Evolutionary conservation across 1,284 basidiomycete genomes (phyloP), one percentile per base, ranked within the genome.

Genomic region (Irpex sp.): DNA sequence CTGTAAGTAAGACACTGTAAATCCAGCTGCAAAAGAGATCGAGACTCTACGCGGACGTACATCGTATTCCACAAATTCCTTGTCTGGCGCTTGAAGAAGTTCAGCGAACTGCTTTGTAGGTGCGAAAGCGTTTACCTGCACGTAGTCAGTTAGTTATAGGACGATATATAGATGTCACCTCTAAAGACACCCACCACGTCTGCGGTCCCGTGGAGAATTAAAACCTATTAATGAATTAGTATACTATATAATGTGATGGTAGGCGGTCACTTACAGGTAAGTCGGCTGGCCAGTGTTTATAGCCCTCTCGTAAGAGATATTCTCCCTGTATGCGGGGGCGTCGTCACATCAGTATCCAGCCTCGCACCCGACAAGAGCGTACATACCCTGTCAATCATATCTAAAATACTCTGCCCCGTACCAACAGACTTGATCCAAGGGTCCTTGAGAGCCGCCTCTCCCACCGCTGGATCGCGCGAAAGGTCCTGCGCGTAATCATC

Each of bases 131-230:
- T 88, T 87, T 49, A 90, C 76, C 81, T 87, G 51, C 47, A 45
- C 39, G 14, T 2, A 45, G 14, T n/a, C 5, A 5, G 39, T 45
- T 16, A 49, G 48, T 19, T 45, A 36, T 23, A 14, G 28, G 39
- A 10, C 33, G 5, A 2, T 1, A 6, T 8, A 4, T 18, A 3
- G 57, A 3, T 21, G 21, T 8, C 28, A 35, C 49, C 19, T 28
- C 55, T 56, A 55, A n/a, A n/a, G 28, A 33, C 28, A 49, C 62
- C n/a, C 62, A 86, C 86, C 74, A 80, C 76, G 73, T 96, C 93
- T 10, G 73, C 86, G 0, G 82, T 85, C 7, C 94, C 93, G 68
- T 96, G 93, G 37, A 87, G 68, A 48, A 93, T 73, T 33, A 94
- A 71, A 39, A 94, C 67, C 81, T 90, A 57, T 28, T n/a, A 45